Evolutionary conservation across 495 filamentous ascomycete genomes (phyloP), one percentile per base, ranked within the genome.

Genomic region (Aspergillus leporis): DNA sequence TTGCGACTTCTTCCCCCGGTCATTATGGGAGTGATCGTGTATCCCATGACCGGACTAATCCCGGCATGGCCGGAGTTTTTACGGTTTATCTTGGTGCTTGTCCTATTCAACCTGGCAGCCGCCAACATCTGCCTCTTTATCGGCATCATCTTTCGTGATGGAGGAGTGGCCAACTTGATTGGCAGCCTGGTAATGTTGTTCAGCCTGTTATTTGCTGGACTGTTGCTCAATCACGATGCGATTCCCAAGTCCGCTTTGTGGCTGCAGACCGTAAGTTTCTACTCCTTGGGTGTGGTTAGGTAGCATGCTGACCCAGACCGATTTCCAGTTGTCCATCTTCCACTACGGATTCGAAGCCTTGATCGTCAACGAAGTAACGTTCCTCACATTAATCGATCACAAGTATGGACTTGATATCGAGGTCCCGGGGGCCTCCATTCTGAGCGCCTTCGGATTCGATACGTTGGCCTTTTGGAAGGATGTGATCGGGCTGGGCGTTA

Each of bases 161-260:
- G 79, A 8, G 89, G 91, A n/a, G 90, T 99, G 3, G 95, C 95
- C 59, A 97, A 97, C 71, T 74, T 99, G 54, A 91, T 98, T 50
- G 95, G 94, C 45, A 94, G 90, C 66, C 70, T 99, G 65, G 92
- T 98, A 50, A 99, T 99, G 94, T 83, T 99, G 31, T 99, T 99
- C 78, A 94, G 90, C 66, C 74, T 99, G 64, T 82, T 99, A 0
- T 97, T 99, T 73, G 92, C 92, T 0, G 94, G 94, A 56, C 79
- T 98, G 32, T 75, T 99, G 51, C 82, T 99, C 48, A 99, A 99
- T 69, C 92, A 96, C 66, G 85, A 97, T 67, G 91, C 89, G 14
- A 98, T 98, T 58, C 94, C 94, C 4, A 74, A 81, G 40, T 84
- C 86, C 8, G 88, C 91, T 8, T 66, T 90, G 56, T 99, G 94